Conservation (phyloP, 805 yeast species). For the Spathaspora boniae region DNA sequence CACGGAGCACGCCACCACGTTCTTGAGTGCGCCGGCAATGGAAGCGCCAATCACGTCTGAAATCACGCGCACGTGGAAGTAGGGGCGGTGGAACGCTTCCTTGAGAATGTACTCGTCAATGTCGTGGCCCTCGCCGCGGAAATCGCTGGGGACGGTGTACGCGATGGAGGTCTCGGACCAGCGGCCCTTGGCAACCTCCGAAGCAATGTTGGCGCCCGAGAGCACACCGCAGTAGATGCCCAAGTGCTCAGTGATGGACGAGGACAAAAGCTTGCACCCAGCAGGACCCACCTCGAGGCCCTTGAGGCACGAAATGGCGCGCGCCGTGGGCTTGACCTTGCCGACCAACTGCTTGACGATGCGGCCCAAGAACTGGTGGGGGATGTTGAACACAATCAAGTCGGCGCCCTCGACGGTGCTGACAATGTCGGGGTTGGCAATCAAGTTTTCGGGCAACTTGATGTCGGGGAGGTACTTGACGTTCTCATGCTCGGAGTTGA, state of each 20-base stretch:
- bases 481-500: constrained; percentile 87
- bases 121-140: constrained; percentile 62
- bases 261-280: constrained; percentile 82
- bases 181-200: constrained; percentile 91
- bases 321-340: constrained; percentile 59
- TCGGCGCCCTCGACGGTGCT: constrained; percentile 80
- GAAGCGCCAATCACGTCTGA: constrained; percentile 95
- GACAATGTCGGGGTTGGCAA: constrained; percentile 81
- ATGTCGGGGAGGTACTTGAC: constrained; percentile 92
- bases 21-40: constrained; percentile 94
- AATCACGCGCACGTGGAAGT: constrained; percentile 93
- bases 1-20: constrained; percentile 92
- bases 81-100: constrained; percentile 91
- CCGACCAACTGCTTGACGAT: constrained; percentile 77
- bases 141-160: constrained; percentile 70
- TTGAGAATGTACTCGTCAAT: constrained; percentile 70
- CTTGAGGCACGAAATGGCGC: constrained; percentile 94
- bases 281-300: constrained; percentile 86
- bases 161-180: constrained; percentile 99
- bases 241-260: constrained; percentile 72
- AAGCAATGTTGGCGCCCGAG: constrained; percentile 96
- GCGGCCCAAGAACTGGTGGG: constrained; percentile 89
- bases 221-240: constrained; percentile 94
- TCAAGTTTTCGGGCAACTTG: constrained; percentile 77
- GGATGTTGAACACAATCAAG: constrained; percentile 87